These are phyloP conservation scores for Clonostachys rosea DNA, from an alignment of 2,329 filamentous ascomycete species.

Conservation along the genomic window DNA sequence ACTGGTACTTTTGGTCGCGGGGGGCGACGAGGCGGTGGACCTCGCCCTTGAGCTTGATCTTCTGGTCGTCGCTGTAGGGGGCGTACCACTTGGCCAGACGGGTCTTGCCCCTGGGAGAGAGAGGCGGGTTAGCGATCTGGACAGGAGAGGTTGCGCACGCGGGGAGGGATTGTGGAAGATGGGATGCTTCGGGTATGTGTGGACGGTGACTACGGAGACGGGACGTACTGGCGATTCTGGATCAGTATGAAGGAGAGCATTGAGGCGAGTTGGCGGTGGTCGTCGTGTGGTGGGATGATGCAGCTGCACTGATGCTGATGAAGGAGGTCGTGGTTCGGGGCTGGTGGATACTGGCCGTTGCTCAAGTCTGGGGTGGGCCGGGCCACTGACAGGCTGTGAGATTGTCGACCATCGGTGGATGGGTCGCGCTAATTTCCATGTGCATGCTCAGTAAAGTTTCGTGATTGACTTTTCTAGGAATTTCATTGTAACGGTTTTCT, in stretches of 20 bases:
- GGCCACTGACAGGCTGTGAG: no score
- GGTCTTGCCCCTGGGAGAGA: conserved; percentile 77
- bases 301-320: not conserved
- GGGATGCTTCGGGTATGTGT: not conserved
- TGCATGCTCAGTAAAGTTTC: no score
- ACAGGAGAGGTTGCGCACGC: no score
- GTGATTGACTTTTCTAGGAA: no score
- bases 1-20: conserved; percentile 98
- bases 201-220: not conserved
- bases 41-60: conserved; percentile 98
- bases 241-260: conserved; percentile 87
- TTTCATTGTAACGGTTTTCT: no score
- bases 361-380: no score
- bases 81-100: conserved; percentile 98
- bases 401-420: no score
- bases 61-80: conserved; percentile 97
- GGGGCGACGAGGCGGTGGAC: conserved; percentile 97
- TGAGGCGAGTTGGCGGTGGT: conserved; percentile 1
- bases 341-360: not conserved
- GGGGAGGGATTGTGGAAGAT: not conserved
- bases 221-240: conserved; percentile 76
- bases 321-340: not conserved
- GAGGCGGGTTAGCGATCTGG: not conserved
- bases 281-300: not conserved
- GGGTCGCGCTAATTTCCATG: no score